Conservation (phyloP, 2,329 filamentous ascomycete species). For the Diaporthe ampelina region DNA sequence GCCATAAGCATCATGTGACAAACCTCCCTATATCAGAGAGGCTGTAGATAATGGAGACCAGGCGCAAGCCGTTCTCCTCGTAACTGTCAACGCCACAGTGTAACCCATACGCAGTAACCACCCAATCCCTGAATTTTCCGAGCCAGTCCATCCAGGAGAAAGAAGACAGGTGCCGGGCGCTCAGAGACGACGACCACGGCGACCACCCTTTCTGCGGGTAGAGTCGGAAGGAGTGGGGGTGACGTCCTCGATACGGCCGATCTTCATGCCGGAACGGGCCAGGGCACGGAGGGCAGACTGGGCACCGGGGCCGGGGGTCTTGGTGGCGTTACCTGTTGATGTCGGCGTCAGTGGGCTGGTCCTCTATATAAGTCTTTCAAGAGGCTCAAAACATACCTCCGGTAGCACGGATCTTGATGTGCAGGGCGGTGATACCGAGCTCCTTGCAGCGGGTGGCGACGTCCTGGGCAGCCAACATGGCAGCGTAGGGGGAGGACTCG, state of each 20-base stretch:
- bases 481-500: constrained; percentile 99
- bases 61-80: constrained; percentile 79
- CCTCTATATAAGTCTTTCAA: background rate
- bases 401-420: constrained; percentile 99
- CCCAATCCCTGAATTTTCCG: constrained; percentile 39
- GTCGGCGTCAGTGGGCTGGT: background rate
- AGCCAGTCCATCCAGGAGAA: constrained; percentile 36
- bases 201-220: constrained; percentile 99
- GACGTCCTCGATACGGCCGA: constrained; percentile 99
- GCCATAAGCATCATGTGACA: constrained; percentile 63
- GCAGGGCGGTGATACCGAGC: constrained; percentile 87
- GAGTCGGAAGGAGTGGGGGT: constrained; percentile 99
- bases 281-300: constrained; percentile 99
- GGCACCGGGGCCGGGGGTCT: constrained; percentile 98
- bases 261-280: constrained; percentile 99
- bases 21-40: constrained; percentile 45
- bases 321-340: constrained; percentile 90
- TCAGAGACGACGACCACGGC: constrained; percentile 99
- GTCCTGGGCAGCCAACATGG: constrained; percentile 99
- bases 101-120: constrained; percentile 63
- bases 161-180: constrained; percentile 53
- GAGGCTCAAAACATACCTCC: constrained; percentile 76
- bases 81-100: constrained; percentile 77
- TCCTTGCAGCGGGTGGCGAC: constrained; percentile 88
- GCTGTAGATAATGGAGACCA: constrained; percentile 67